Evolutionary conservation across 2,329 filamentous ascomycete species (phyloP).

Genomic region (Acephala macrosclerotiorum): DNA sequence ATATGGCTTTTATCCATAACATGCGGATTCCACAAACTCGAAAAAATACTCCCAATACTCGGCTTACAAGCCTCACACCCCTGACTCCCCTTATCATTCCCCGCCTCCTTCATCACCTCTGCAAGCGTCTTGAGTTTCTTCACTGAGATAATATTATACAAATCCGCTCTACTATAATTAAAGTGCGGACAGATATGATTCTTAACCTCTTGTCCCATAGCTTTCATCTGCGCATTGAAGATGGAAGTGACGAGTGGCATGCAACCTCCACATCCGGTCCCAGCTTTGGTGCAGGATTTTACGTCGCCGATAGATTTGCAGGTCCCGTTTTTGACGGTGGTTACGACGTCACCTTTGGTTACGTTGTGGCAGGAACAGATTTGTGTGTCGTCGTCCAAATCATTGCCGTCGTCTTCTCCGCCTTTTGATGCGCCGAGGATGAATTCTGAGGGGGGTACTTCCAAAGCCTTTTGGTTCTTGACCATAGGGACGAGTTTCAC

Average conservation of each 20-base stretch:
- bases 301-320: constrained; percentile 85
- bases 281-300: constrained; percentile 90
- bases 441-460: constrained; percentile 80
- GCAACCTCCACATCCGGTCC: constrained; percentile 89
- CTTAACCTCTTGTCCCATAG: constrained; percentile 85
- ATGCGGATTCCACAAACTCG: constrained; percentile 84
- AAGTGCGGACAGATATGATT: constrained; percentile 90
- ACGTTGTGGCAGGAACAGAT: constrained; percentile 96
- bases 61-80: constrained; percentile 92
- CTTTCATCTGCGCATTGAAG: constrained; percentile 87
- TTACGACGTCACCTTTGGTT: constrained; percentile 80
- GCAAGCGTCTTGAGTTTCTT: constrained; percentile 76
- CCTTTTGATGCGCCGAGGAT: constrained; percentile 81
- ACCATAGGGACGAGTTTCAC: constrained; percentile 88
- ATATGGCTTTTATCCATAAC: constrained; percentile 75
- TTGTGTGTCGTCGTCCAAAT: constrained; percentile 84
- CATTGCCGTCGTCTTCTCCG: constrained; percentile 77
- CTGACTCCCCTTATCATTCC: constrained; percentile 73
- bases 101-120: constrained; percentile 80
- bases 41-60: constrained; percentile 79
- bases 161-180: constrained; percentile 80
- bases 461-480: constrained; percentile 80
- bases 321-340: constrained; percentile 75
- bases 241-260: constrained; percentile 89
- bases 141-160: constrained; percentile 89